phyloP scores from a whole-genome alignment of 495 filamentous ascomycete species.

The Penicillium daleae region DNA sequence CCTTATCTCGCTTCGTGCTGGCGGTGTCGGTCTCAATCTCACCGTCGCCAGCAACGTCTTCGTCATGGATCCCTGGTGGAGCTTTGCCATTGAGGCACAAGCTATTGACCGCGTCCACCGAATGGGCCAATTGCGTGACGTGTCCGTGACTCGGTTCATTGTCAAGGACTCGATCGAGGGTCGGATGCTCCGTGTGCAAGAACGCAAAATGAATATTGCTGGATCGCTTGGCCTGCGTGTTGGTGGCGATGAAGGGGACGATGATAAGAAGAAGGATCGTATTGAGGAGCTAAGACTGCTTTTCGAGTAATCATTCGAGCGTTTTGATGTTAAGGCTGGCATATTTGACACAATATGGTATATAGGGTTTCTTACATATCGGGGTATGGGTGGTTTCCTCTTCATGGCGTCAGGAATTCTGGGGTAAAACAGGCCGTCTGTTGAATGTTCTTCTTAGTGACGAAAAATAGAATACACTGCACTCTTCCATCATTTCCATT shows the following conservation, averaged over 20 bases:
- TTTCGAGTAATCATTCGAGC: conserved; percentile 60
- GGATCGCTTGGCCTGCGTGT: conserved; percentile 83
- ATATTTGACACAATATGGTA: background rate
- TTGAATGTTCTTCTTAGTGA: background rate
- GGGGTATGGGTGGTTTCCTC: background rate
- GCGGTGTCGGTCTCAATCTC: conserved; percentile 92
- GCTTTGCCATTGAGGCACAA: conserved; percentile 93
- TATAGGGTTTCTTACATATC: background rate
- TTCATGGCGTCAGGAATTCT: background rate
- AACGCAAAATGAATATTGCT: conserved; percentile 86
- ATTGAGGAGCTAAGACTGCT: conserved; percentile 95
- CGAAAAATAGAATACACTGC: background rate
- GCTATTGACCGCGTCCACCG: conserved; percentile 99
- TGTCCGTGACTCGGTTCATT: conserved; percentile 84
- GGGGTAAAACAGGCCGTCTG: background rate
- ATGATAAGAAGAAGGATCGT: conserved; percentile 86
- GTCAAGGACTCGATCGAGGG: conserved; percentile 91
- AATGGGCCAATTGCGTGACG: conserved; percentile 91
- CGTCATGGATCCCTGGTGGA: conserved; percentile 99
- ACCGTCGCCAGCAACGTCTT: conserved; percentile 86
- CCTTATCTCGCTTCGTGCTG: conserved; percentile 83
- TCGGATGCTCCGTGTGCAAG: conserved; percentile 91
- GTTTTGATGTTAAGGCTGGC: background rate
- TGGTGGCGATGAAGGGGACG: conserved; percentile 68
- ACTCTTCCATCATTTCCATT: background rate